These are phyloP conservation scores for Cyberlindnera sargentensis DNA, from an alignment of 805 yeast species.

Conservation along the genomic window DNA sequence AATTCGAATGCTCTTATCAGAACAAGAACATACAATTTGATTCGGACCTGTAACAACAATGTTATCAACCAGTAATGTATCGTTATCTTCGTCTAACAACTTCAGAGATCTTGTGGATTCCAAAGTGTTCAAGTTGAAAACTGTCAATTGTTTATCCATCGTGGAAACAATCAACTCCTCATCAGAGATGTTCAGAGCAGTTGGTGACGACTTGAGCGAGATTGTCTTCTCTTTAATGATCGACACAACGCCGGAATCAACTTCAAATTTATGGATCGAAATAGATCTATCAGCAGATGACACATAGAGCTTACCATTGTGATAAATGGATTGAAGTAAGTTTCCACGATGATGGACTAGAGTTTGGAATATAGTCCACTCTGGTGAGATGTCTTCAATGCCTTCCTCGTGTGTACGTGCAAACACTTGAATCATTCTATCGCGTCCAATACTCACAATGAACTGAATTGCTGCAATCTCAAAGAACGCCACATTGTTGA, in stretches of 20 bases:
- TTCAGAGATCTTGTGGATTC: conserved; percentile 35
- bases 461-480: conserved; percentile 24
- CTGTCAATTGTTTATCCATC: conserved; percentile 39
- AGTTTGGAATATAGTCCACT: conserved; percentile 54
- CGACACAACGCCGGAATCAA: conserved; percentile 18
- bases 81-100: conserved; percentile 34
- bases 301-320: conserved; percentile 32
- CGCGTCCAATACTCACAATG: conserved; percentile 46
- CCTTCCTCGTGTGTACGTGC: conserved; percentile 12
- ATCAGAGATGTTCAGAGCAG: conserved; percentile 29
- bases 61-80: conserved; percentile 39
- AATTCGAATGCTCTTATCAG: conserved; percentile 52
- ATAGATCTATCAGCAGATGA: conserved; percentile 59
- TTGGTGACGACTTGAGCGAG: conserved; percentile 45
- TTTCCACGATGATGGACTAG: conserved; percentile 53
- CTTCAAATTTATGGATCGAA: conserved; percentile 38
- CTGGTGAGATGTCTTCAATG: conserved; percentile 14
- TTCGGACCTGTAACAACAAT: conserved; percentile 26
- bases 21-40: conserved; percentile 35
- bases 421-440: conserved; percentile 56
- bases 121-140: conserved; percentile 30
- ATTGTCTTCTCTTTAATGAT: conserved; percentile 38
- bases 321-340: conserved; percentile 31
- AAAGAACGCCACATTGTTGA: conserved; percentile 39
- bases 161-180: conserved; percentile 44